Evolutionary conservation across 148 eudicot genomes (phyloP).

Genomic region (Suaeda aralocaspica): DNA sequence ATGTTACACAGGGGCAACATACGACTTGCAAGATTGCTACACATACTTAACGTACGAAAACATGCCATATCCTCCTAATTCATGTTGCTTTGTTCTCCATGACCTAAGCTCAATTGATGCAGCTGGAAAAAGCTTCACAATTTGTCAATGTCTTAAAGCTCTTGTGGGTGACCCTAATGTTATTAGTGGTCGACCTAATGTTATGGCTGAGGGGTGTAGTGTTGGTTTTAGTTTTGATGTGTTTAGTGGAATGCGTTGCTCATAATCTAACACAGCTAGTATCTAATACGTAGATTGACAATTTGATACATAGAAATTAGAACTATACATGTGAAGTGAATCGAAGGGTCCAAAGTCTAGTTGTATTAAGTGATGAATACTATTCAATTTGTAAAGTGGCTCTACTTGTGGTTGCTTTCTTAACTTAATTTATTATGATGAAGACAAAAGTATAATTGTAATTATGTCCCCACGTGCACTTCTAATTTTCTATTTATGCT

Average conservation of each 20-base stretch:
- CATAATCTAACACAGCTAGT: neutral
- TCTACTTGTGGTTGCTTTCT: too few species aligned
- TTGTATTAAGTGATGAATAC: too few species aligned
- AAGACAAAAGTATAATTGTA: too few species aligned
- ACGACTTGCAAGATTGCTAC: conserved; percentile 1
- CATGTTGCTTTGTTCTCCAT: conserved; percentile 1
- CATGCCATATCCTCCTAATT: conserved; percentile 14
- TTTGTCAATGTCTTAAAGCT: conserved; percentile 7
- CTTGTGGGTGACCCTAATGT: neutral
- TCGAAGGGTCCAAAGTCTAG: too few species aligned
- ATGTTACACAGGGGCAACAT: neutral
- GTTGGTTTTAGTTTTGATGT: conserved; percentile 9
- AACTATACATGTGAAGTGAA: too few species aligned
- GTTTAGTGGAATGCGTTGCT: conserved; percentile 6
- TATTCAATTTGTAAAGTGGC: too few species aligned
- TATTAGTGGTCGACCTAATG: neutral
- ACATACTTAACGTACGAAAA: conserved; percentile 2
- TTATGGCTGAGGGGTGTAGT: conserved; percentile 4
- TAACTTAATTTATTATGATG: too few species aligned
- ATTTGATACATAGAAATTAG: too few species aligned
- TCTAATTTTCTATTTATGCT: too few species aligned
- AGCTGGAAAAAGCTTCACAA: conserved; percentile 1
- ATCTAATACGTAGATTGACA: too few species aligned
- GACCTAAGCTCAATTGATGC: conserved; percentile 10
- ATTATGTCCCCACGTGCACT: too few species aligned